A percentile compares a stretch with the other conserved stretches of the same genome.
These are phyloP conservation scores for Agapanthus africanus DNA, from an alignment of 106 monocot genomes.

Conservation along the genomic window DNA sequence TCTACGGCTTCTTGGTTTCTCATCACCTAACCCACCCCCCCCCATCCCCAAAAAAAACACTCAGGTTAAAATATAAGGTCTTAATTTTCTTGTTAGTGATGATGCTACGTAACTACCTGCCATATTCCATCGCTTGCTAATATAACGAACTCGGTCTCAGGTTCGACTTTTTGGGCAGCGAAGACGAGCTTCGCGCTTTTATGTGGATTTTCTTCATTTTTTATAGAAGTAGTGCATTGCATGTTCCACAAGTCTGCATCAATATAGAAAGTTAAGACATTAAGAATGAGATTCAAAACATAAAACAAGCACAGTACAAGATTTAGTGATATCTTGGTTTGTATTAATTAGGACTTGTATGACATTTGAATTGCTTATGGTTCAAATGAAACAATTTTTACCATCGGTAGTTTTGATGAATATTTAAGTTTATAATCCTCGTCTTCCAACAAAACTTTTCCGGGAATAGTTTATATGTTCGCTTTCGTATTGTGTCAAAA, in stretches of 20 bases:
- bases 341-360: no score
- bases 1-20: conserved; percentile 21
- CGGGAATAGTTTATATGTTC: no score
- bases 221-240: not conserved
- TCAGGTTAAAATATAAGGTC: not conserved
- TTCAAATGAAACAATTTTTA: no score
- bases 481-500: no score
- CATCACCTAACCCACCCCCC: conserved; percentile 22
- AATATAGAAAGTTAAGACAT: no score
- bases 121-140: conserved; percentile 48
- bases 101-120: conserved; percentile 27
- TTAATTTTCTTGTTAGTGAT: not conserved
- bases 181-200: conserved; percentile 10
- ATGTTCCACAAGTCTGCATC: conserved; percentile 11
- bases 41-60: no score
- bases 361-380: not conserved
- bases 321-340: no score
- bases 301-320: no score
- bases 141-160: conserved; percentile 31
- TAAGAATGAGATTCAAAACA: no score
- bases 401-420: no score
- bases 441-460: not conserved
- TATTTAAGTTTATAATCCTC: no score
- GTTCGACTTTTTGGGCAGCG: conserved; percentile 12
- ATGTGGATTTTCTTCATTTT: not conserved